Base-by-base conservation (phyloP, 2,329 filamentous ascomycete genomes). In the Purpureocillium takamizusanense region DNA sequence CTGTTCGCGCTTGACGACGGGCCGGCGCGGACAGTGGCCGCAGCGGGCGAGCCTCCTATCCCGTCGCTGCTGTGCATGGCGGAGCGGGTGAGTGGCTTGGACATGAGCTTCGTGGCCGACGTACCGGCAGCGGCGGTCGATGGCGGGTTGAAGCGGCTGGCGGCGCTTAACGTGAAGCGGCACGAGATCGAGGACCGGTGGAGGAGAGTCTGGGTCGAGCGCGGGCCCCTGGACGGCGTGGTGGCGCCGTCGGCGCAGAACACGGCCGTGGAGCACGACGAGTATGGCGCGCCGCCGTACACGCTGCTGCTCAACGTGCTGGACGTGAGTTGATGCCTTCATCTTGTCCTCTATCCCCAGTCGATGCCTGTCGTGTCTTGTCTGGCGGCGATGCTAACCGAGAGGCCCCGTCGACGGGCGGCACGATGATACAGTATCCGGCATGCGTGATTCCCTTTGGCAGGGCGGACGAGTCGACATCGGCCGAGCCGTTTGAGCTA, bases 181-280 rank as follows among this genome's bases (percentile, higher is more conserved):
- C 45, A 14, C 36, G 52, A 40, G 16, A 40, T 56, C 66, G 28
- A 54, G 5, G 55, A 62, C 14, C 50, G 43, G 1, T 76, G 64
- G 58, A 61, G 67, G 13, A 56, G 57, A 28, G 31, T 61, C 1
- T 64, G 69, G 52, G 51, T 59, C 1, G 51, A 63, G 14, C 50
- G 70, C 14, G 49, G 57, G 7, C 51, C n/a, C n/a, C n/a, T 78
- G 4, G 74, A 78, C 51, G 66, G 65, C 0, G 51, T 77, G 1
- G 37, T 78, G n/a, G 62, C 61, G 37, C 62, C 69, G 4, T 61
- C 63, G 4, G 65, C 70, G 6, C 67, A 71, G 45, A 63, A 56
- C 11, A 74, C 70, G 0, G 72, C 74, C 1, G 64, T 70, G 1
- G 57, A 55, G 14, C 69, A 76, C 48, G 73, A 78, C 49, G 63